A percentile compares a stretch with the other conserved stretches of the same genome.
phyloP scores from a whole-genome alignment of 495 filamentous ascomycete species.

The Xylaria nigripes region DNA sequence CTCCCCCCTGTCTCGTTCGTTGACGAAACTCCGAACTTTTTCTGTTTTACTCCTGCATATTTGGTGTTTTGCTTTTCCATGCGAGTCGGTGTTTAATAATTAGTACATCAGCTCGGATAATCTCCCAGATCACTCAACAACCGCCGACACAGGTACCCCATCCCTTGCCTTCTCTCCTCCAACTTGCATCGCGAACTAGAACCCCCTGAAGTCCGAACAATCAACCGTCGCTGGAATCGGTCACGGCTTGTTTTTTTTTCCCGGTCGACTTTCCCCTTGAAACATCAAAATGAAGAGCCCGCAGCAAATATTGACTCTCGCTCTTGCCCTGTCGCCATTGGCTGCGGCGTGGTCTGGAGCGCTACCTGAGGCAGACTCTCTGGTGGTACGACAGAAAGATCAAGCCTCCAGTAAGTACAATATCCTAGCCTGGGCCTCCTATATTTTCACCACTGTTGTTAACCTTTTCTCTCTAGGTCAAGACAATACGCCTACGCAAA shows the following conservation, averaged over 20 bases:
- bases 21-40: constrained; percentile 3
- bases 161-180: background rate
- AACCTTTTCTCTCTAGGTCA: constrained; percentile 9
- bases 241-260: background rate
- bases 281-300: constrained; percentile 12
- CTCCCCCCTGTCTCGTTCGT: background rate
- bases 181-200: background rate
- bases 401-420: constrained; percentile 16
- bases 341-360: constrained; percentile 28
- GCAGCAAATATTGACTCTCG: constrained; percentile 22
- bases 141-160: background rate
- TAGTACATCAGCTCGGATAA: background rate
- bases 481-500: constrained; percentile 15
- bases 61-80: constrained; percentile 7
- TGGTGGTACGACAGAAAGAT: constrained; percentile 33
- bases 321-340: constrained; percentile 28
- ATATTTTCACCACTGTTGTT: background rate
- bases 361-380: constrained; percentile 29
- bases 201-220: background rate
- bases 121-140: background rate
- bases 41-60: constrained; percentile 5
- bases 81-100: background rate
- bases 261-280: background rate
- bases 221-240: background rate
- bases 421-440: no score